Conservation (phyloP, 306 rosid species). For the Sechiopsis laciniata region DNA sequence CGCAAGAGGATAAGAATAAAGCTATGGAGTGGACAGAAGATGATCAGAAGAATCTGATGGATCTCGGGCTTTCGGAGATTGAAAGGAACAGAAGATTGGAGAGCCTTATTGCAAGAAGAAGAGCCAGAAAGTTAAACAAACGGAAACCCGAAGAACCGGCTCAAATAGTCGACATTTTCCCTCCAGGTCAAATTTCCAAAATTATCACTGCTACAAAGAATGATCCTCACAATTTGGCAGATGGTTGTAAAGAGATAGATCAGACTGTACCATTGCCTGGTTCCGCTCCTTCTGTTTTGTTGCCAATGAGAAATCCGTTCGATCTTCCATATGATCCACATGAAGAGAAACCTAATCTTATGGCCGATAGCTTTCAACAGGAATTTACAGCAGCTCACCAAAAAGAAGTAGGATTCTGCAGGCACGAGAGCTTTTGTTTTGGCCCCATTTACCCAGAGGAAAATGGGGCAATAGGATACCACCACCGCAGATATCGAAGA, state of each 20-base stretch:
- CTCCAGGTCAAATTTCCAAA: constrained; percentile 42
- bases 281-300: constrained; percentile 65
- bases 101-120: constrained; percentile 66
- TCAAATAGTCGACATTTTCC: constrained; percentile 21
- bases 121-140: constrained; percentile 38
- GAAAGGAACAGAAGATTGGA: constrained; percentile 77
- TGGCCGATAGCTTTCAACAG: constrained; percentile 48
- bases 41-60: constrained; percentile 65
- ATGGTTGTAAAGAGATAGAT: constrained; percentile 30
- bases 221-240: constrained; percentile 24
- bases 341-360: constrained; percentile 63
- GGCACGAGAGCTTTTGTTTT: constrained; percentile 63
- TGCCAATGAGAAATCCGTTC: constrained; percentile 49
- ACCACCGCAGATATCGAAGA: constrained; percentile 33
- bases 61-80: constrained; percentile 73
- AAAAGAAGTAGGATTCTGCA: constrained; percentile 41
- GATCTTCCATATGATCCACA: constrained; percentile 66
- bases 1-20: constrained; percentile 37
- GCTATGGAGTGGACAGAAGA: constrained; percentile 79
- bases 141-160: constrained; percentile 35
- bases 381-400: constrained; percentile 42
- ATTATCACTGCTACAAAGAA: constrained; percentile 28
- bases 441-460: constrained; percentile 30
- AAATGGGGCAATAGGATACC: constrained; percentile 29
- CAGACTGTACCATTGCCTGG: constrained; percentile 46